Conservation (phyloP, 2,329 filamentous ascomycete species). For the Cladophialophora yegresii region DNA sequence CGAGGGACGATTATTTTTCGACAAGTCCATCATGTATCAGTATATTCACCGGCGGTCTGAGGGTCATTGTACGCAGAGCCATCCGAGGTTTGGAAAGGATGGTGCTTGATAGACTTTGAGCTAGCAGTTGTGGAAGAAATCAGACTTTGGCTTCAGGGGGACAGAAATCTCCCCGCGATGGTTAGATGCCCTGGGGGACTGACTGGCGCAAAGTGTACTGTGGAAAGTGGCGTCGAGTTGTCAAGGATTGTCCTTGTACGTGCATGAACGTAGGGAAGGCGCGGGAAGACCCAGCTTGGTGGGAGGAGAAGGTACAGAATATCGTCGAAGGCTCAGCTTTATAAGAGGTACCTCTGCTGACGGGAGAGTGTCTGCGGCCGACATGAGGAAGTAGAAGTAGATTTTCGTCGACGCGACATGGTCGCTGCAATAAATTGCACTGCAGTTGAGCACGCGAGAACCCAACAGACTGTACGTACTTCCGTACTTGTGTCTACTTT, state of each 20-base stretch:
- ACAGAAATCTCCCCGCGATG: background rate
- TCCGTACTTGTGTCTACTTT: background rate
- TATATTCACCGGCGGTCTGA: background rate
- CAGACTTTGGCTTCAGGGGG: background rate
- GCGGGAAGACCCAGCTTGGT: background rate
- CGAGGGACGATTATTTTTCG: background rate
- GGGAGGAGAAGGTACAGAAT: background rate
- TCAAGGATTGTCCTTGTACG: background rate
- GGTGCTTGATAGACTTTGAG: too few relatives aligned
- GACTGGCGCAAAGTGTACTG: background rate
- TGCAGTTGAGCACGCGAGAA: background rate
- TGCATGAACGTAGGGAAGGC: background rate
- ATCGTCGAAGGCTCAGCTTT: background rate
- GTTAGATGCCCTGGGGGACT: background rate
- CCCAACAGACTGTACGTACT: too few relatives aligned
- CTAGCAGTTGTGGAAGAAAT: background rate
- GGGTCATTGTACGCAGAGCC: too few relatives aligned
- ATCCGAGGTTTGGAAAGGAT: too few relatives aligned
- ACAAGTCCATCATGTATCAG: background rate
- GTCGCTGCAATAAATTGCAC: background rate
- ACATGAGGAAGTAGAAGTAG: background rate
- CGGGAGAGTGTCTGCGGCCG: background rate
- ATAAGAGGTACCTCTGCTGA: background rate
- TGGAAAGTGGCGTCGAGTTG: background rate
- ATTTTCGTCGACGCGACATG: background rate